Evolutionary conservation across 768 basidiomycete species (phyloP).

Genomic region (Auriscalpium orientale): DNA sequence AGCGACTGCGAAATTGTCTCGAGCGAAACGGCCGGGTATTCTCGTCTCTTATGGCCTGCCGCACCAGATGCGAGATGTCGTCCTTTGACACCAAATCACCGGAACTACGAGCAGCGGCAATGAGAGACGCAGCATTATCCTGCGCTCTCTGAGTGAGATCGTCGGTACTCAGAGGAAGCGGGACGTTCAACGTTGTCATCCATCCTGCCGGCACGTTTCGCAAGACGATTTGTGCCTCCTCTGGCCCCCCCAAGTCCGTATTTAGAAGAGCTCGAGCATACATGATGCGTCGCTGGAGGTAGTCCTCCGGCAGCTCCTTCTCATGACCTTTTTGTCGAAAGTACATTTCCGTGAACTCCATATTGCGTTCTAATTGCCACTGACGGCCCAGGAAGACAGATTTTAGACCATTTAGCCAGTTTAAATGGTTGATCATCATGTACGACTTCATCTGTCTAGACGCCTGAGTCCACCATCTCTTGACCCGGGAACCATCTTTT

Average conservation of each 20-base stretch:
- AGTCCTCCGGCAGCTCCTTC: too few relatives aligned
- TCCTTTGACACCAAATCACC: too few relatives aligned
- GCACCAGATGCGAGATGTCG: too few relatives aligned
- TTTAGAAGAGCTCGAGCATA: too few relatives aligned
- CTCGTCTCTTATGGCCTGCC: too few relatives aligned
- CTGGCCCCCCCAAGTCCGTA: too few relatives aligned
- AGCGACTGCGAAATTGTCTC: too few relatives aligned
- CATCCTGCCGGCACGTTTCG: background rate
- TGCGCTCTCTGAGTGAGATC: background rate
- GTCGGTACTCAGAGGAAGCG: background rate
- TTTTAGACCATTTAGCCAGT: background rate
- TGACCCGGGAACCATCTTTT: background rate
- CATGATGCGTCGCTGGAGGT: too few relatives aligned
- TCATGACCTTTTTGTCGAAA: too few relatives aligned
- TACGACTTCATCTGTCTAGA: background rate
- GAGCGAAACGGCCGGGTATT: too few relatives aligned
- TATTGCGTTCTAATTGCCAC: background rate
- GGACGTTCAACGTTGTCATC: background rate
- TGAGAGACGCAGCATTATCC: background rate
- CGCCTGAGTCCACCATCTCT: background rate
- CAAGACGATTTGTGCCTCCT: too few relatives aligned
- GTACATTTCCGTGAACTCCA: too few relatives aligned
- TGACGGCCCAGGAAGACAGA: background rate
- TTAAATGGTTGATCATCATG: background rate
- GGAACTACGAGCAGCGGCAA: background rate